These are phyloP conservation scores for Fusarium pseudocircinatum DNA, from an alignment of 2,329 filamentous ascomycete genomes.

Conservation along the genomic window DNA sequence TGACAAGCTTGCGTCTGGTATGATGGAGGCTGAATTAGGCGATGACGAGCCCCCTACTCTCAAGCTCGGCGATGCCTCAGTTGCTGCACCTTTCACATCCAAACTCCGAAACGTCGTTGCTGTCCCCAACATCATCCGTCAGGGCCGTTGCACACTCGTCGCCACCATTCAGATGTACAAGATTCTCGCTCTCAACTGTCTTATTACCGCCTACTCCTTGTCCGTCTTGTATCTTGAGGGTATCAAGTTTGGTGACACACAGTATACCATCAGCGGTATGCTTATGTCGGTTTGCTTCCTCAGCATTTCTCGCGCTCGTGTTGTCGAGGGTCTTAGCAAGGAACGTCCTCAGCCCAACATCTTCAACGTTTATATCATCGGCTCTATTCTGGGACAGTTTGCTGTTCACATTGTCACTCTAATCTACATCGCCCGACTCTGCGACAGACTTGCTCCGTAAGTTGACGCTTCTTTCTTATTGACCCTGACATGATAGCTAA, in stretches of 20 bases:
- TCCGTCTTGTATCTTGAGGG: conserved; percentile 96
- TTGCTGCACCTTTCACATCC: conserved; percentile 96
- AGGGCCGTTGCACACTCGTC: conserved; percentile 96
- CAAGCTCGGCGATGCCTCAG: conserved; percentile 96
- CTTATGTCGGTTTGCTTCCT: conserved; percentile 99
- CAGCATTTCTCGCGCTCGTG: conserved; percentile 96
- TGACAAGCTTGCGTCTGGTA: conserved; percentile 83
- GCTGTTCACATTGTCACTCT: conserved; percentile 93
- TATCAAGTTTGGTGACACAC: conserved; percentile 98
- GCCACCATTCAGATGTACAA: conserved; percentile 99
- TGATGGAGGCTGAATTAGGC: conserved; percentile 91
- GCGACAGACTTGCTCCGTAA: conserved; percentile 86
- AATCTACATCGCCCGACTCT: conserved; percentile 92
- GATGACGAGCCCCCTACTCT: conserved; percentile 93
- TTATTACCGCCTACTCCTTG: conserved; percentile 97
- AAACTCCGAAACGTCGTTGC: conserved; percentile 97
- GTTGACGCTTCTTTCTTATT: conserved; percentile 48
- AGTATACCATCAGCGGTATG: conserved; percentile 99
- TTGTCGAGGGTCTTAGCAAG: conserved; percentile 94
- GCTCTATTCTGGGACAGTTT: conserved; percentile 96
- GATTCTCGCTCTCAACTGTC: conserved; percentile 95
- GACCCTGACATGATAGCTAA: conserved; percentile 35
- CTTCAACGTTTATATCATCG: conserved; percentile 99
- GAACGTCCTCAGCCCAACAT: conserved; percentile 98
- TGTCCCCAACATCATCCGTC: conserved; percentile 97